Percentiles rank a stretch among this genome's conserved stretches.
These are phyloP conservation scores for Deakozyma indianensis DNA, from an alignment of 805 yeast genomes.

Conservation along the genomic window DNA sequence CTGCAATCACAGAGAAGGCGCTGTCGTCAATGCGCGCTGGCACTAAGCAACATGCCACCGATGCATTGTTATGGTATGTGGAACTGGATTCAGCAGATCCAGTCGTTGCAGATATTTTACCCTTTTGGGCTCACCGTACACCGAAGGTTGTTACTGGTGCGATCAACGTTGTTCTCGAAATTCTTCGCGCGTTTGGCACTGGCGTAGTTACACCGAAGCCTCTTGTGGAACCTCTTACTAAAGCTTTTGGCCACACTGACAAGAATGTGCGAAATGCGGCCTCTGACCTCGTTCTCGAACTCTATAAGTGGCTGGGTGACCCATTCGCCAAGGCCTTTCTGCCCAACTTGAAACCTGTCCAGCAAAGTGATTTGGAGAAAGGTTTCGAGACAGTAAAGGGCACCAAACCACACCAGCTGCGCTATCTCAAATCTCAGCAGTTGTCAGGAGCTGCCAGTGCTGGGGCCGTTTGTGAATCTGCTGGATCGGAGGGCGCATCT, in stretches of 20 bases:
- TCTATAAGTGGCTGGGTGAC: constrained; percentile 63
- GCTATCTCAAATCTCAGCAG: background rate
- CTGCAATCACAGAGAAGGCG: constrained; percentile 63
- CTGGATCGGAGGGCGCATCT: constrained; percentile 14
- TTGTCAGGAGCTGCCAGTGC: constrained; percentile 9
- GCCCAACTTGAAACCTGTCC: constrained; percentile 56
- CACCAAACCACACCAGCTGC: constrained; percentile 4
- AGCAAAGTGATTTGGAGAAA: constrained; percentile 11
- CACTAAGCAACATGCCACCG: constrained; percentile 52
- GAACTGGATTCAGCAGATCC: constrained; percentile 57
- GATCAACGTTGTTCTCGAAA: constrained; percentile 37
- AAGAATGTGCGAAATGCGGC: constrained; percentile 74
- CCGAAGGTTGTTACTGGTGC: constrained; percentile 73
- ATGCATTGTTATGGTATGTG: constrained; percentile 44
- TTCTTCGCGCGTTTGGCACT: constrained; percentile 52
- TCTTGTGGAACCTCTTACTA: constrained; percentile 43
- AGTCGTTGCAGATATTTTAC: constrained; percentile 51
- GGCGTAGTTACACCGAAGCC: constrained; percentile 41
- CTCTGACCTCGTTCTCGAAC: constrained; percentile 46
- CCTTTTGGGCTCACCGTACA: constrained; percentile 42
- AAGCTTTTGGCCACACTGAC: constrained; percentile 75
- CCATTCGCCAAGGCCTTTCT: constrained; percentile 44
- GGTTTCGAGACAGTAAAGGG: constrained; percentile 10
- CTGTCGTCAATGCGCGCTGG: constrained; percentile 59
- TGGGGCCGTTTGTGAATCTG: constrained; percentile 8